These are phyloP conservation scores for Suillus subalutaceus DNA, from an alignment of 768 basidiomycete genomes.

Conservation along the genomic window DNA sequence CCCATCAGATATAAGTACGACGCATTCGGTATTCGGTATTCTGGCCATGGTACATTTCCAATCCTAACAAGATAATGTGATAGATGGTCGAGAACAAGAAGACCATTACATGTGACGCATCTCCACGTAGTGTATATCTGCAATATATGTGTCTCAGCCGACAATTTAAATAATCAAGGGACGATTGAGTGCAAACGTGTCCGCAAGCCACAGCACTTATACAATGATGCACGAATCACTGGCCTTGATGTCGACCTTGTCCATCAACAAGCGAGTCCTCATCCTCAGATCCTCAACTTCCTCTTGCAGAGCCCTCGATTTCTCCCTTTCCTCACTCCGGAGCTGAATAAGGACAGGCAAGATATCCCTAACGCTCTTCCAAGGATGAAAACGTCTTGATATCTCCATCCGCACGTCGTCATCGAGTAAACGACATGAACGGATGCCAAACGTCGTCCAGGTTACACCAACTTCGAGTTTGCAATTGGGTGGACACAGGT, in stretches of 20 bases:
- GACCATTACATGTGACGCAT: background rate
- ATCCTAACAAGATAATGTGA: background rate
- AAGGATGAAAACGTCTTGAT: slow-evolving; percentile 34
- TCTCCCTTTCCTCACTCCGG: slow-evolving; percentile 47
- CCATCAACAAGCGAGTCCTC: slow-evolving; percentile 47
- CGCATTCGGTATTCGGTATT: background rate
- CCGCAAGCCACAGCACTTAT: slow-evolving; percentile 18
- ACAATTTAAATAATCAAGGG: background rate
- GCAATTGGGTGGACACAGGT: slow-evolving; percentile 49
- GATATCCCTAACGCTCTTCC: slow-evolving; percentile 45
- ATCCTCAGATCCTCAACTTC: slow-evolving; percentile 56
- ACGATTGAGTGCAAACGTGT: background rate
- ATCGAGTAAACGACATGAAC: slow-evolving; percentile 17
- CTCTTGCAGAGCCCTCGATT: slow-evolving; percentile 38
- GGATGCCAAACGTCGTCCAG: slow-evolving; percentile 39
- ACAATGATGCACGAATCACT: slow-evolving; percentile 33
- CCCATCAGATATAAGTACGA: background rate
- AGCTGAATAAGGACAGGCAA: slow-evolving; percentile 48
- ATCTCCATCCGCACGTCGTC: slow-evolving; percentile 7
- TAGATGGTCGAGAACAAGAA: background rate
- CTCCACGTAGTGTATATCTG: background rate
- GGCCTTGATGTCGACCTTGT: slow-evolving; percentile 23
- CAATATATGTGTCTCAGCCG: background rate
- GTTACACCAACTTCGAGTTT: slow-evolving; percentile 49
- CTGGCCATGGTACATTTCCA: background rate